Evolutionary conservation across 139 green algal genomes (phyloP).

Genomic region (Micromonas commoda): DNA sequence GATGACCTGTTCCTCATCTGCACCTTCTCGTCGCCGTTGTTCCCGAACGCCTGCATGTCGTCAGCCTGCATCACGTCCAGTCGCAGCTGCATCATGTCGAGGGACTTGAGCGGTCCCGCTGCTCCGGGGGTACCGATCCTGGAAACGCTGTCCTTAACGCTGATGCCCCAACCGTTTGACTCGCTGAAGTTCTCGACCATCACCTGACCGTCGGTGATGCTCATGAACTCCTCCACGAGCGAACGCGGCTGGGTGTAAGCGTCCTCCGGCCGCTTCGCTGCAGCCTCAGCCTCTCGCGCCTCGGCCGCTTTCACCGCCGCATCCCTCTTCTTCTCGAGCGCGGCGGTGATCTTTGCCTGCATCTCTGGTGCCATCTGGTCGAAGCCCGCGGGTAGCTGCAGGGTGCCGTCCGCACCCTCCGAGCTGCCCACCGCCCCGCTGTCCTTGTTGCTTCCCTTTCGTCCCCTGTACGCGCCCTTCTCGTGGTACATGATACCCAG

Average conservation of each 20-base stretch:
- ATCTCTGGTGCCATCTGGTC: constrained; percentile 2
- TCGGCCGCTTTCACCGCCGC: background rate
- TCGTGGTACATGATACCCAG: constrained; percentile 3
- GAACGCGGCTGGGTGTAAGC: background rate
- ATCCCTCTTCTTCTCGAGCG: background rate
- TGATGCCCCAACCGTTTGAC: background rate
- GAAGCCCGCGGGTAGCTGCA: background rate
- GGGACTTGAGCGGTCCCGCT: background rate
- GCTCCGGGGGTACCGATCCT: constrained; percentile 14
- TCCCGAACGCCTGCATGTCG: constrained; percentile 11
- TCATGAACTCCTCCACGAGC: constrained; percentile 26
- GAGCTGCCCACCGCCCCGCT: background rate
- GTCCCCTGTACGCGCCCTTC: constrained; percentile 11
- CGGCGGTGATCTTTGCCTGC: constrained; percentile 2
- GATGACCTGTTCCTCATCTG: background rate
- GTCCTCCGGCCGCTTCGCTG: background rate
- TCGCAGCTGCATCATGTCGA: constrained; percentile 15
- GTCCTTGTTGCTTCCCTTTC: background rate
- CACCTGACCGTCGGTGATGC: constrained; percentile 24
- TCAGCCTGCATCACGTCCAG: constrained; percentile 21
- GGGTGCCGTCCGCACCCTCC: background rate
- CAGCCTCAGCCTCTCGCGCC: background rate
- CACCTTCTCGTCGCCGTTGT: constrained; percentile 1
- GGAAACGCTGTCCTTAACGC: background rate
- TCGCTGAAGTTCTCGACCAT: background rate